Evolutionary conservation across 208 protist species (phyloP).

Genomic region (Leishmania lainsoni): DNA sequence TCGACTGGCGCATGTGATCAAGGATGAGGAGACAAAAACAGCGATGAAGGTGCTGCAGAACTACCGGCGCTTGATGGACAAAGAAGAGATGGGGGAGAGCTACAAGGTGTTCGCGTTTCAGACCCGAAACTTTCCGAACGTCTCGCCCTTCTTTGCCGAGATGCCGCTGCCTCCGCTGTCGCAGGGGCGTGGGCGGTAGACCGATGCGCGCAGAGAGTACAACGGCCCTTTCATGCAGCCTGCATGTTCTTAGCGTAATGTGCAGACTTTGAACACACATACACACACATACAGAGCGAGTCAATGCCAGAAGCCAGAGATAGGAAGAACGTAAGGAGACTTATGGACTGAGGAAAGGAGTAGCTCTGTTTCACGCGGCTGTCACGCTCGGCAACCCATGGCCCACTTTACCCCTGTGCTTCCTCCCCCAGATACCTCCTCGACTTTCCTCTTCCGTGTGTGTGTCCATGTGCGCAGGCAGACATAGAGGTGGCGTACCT

Average conservation of each 20-base stretch:
- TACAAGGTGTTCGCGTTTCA: constrained; percentile 92
- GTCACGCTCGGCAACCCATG: too few species aligned
- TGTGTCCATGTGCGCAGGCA: too few species aligned
- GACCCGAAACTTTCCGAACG: constrained; percentile 85
- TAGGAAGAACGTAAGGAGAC: too few species aligned
- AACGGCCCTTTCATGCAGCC: neutral
- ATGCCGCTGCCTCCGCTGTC: constrained; percentile 69
- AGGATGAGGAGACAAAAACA: constrained; percentile 87
- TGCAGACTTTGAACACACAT: neutral
- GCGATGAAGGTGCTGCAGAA: constrained; percentile 90
- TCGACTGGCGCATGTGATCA: constrained; percentile 84
- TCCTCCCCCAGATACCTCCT: too few species aligned
- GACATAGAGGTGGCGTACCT: too few species aligned
- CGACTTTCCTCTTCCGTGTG: too few species aligned
- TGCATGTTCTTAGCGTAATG: neutral
- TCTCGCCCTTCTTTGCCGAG: constrained; percentile 83
- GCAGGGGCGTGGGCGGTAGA: constrained; percentile 12
- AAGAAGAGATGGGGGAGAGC: constrained; percentile 87
- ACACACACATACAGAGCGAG: neutral
- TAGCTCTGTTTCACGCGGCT: too few species aligned
- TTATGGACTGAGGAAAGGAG: too few species aligned
- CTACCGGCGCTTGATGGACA: constrained; percentile 83
- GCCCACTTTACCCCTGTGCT: too few species aligned
- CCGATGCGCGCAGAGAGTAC: neutral
- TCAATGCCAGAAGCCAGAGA: too few species aligned